Evolutionary conservation across 2,329 filamentous ascomycete species (phyloP).

Genomic region (Blastomyces emzantsi): DNA sequence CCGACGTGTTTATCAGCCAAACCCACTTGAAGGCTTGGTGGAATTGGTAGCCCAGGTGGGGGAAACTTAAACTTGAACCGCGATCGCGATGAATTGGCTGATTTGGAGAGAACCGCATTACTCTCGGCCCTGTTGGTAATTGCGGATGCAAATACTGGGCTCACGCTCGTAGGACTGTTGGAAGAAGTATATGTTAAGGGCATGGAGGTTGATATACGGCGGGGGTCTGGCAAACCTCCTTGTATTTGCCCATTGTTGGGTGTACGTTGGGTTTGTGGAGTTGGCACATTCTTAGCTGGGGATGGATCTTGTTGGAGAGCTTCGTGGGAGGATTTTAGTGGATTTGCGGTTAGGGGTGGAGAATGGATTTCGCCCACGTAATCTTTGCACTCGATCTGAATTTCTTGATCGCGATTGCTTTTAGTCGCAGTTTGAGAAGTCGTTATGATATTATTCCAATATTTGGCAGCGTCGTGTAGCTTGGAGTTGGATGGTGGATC

Average conservation of each 20-base stretch:
- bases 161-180: neutral
- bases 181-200: conserved; percentile 3
- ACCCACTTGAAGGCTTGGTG: conserved; percentile 1
- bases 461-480: neutral
- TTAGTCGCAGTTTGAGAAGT: neutral
- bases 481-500: neutral
- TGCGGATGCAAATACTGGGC: neutral
- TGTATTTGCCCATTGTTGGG: neutral
- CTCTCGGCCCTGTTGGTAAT: too few species aligned
- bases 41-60: conserved; percentile 11
- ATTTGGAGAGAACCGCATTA: neutral
- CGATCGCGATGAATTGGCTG: neutral
- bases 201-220: conserved; percentile 1
- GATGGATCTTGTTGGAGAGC: neutral
- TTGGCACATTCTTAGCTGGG: neutral
- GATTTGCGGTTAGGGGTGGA: neutral
- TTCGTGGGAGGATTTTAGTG: neutral
- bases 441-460: neutral
- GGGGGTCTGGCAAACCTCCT: neutral
- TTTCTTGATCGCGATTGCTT: neutral
- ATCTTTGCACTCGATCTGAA: neutral
- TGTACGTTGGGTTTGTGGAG: neutral
- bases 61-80: conserved; percentile 8
- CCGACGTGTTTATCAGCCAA: neutral
- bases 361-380: too few species aligned